Evolutionary conservation across 257 asterid genomes (phyloP).

Genomic region (Ehretia macrophylla): DNA sequence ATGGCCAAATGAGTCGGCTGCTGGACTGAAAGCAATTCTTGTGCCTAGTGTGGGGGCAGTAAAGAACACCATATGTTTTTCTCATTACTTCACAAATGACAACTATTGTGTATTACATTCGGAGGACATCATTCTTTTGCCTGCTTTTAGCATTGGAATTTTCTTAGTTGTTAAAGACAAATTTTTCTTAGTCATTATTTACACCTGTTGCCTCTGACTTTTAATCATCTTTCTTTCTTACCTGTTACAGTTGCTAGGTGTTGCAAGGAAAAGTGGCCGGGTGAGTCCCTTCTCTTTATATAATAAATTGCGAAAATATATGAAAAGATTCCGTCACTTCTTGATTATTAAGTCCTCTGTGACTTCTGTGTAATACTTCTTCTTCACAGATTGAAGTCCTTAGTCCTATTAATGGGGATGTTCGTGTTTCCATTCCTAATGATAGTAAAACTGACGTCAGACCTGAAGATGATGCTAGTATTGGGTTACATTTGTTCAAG

Average conservation of each 20-base stretch:
- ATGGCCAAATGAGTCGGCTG: no score
- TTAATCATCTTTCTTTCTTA: conserved; percentile 11
- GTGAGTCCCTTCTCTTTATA: conserved; percentile 39
- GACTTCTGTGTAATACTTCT: conserved; percentile 13
- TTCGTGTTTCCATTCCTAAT: conserved; percentile 45
- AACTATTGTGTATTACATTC: no score
- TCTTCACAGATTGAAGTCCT: conserved; percentile 61
- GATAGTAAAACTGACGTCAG: conserved; percentile 27
- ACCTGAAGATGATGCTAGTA: conserved; percentile 44
- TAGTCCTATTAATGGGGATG: conserved; percentile 66
- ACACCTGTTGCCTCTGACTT: neutral
- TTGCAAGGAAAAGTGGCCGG: conserved; percentile 75
- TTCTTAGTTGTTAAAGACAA: no score
- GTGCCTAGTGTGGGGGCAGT: no score
- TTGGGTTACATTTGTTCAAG: conserved; percentile 67
- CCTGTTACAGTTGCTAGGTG: conserved; percentile 60
- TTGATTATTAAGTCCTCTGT: conserved; percentile 9
- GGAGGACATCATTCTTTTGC: no score
- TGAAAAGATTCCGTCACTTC: neutral
- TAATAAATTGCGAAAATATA: neutral
- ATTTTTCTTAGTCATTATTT: no score
- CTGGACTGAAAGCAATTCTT: no score
- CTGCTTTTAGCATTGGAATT: no score
- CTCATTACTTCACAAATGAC: no score
- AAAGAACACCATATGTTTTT: no score